Base-by-base conservation (phyloP, 2,329 filamentous ascomycete genomes). In the Cladophialophora psammophila region DNA sequence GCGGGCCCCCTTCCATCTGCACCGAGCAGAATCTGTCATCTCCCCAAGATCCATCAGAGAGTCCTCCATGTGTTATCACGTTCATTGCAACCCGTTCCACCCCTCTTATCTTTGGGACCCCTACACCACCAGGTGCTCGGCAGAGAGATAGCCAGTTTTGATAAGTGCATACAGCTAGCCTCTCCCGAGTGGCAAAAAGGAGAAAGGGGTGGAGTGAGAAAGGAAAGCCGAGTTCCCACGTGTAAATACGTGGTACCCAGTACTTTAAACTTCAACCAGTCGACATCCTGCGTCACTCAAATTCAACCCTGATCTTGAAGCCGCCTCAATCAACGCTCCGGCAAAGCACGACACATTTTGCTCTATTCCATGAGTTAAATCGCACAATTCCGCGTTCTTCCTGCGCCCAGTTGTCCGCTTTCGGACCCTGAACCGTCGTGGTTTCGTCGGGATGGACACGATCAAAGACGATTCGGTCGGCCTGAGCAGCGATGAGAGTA, bases 401-500 rank as follows among this genome's bases (percentile, higher is more conserved):
- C 34, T 42, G 20, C 18, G 26, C 42, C 20, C 53, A 20, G 12
- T 36, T 18, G n/a, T 20, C 18, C 26, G 34, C 42, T 50, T 31
- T 34, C 31, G 18, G 20, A n/a, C 12, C 15, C 20, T 7, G 10
- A 42, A 35, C 26, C 20, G 18, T 60, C n/a, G n/a, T 45, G 18
- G 12, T n/a, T 12, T n/a, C 15, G 18, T 32, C 18, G 40, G 64
- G 2, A 70, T 70, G 68, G 65, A 66, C 31, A 31, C 63, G 32
- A 45, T 42, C 20, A 68, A 70, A 57, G 63, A 66, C 38, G 68
- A 68, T 38, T n/a, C 63, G 7, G 54, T 52, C 35, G 56, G 58
- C 42, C 31, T 48, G 15, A 60, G 60, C 53, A 71, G 42, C 52
- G 69, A 71, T 61, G 69, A 69, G 56, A 55, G 20, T 26, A 42